A percentile compares a stretch with the other conserved stretches of the same genome.
Conservation (phyloP, 768 basidiomycete species). For the Mycena vitilis region DNA sequence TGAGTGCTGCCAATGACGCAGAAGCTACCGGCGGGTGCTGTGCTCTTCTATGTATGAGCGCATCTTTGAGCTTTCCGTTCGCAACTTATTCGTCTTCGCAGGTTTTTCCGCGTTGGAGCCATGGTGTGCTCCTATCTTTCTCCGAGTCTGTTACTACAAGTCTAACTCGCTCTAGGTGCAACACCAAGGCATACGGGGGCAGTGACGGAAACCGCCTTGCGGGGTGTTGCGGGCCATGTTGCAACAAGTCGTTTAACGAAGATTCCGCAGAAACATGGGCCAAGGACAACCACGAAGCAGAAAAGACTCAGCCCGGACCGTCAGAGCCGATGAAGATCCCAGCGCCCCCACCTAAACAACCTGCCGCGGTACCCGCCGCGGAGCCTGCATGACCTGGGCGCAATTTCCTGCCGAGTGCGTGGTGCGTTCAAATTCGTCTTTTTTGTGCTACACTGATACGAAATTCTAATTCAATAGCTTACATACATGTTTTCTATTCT, state of each 20-base stretch:
- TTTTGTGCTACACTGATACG: no score
- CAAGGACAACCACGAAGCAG: conserved; percentile 37
- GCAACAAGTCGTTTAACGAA: conserved; percentile 56
- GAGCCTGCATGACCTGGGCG: not conserved
- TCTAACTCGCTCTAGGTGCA: conserved; percentile 23
- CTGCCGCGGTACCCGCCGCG: not conserved
- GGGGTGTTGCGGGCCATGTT: conserved; percentile 62
- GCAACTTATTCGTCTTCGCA: conserved; percentile 18
- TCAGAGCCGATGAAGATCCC: conserved; percentile 41
- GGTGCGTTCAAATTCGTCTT: no score
- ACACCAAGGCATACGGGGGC: conserved; percentile 45
- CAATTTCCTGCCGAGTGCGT: not conserved
- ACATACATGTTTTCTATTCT: no score
- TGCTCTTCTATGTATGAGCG: conserved; percentile 42
- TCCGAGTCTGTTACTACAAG: no score
- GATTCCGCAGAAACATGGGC: conserved; percentile 55
- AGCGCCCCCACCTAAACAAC: not conserved
- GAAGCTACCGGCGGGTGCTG: conserved; percentile 38
- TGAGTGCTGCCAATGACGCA: not conserved
- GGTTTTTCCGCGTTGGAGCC: conserved; percentile 24
- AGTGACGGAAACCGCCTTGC: conserved; percentile 46
- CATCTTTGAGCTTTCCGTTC: conserved; percentile 14
- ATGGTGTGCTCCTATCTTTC: conserved; percentile 37
- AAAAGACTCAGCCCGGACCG: conserved; percentile 39
- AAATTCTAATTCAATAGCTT: no score